These are phyloP conservation scores for Chrysoporthe deuterocubensis DNA, from an alignment of 2,329 filamentous ascomycete genomes.

Conservation along the genomic window DNA sequence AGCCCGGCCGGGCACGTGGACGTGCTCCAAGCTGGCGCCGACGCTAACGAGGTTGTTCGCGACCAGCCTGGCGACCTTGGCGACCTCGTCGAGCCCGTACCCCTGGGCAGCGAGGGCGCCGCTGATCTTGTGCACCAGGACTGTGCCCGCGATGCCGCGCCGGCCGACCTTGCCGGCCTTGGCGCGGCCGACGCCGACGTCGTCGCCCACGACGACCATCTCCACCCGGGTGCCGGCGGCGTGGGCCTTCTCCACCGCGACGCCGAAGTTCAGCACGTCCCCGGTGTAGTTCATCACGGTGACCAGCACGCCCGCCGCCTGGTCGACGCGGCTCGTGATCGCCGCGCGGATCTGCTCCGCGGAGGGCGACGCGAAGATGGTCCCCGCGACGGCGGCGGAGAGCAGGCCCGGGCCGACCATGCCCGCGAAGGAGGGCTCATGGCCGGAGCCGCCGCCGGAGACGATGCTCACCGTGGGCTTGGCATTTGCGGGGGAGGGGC, in stretches of 20 bases:
- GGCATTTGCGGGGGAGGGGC: slow-evolving; percentile 51
- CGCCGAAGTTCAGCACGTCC: slow-evolving; percentile 88
- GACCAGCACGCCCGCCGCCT: slow-evolving; percentile 72
- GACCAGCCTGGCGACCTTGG: slow-evolving; percentile 70
- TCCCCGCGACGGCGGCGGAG: slow-evolving; percentile 81
- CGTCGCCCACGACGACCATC: slow-evolving; percentile 91
- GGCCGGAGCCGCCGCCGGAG: slow-evolving; percentile 86
- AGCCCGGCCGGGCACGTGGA: slow-evolving; percentile 86
- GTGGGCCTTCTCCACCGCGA: slow-evolving; percentile 90
- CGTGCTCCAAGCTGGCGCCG: slow-evolving; percentile 83
- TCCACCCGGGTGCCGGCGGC: slow-evolving; percentile 77
- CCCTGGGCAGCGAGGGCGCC: slow-evolving; percentile 81
- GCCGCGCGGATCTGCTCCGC: slow-evolving; percentile 81
- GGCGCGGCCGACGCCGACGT: slow-evolving; percentile 82
- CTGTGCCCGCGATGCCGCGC: slow-evolving; percentile 87
- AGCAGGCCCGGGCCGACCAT: slow-evolving; percentile 85
- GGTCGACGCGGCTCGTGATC: slow-evolving; percentile 72
- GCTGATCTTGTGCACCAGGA: slow-evolving; percentile 87
- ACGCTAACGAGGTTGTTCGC: slow-evolving; percentile 82
- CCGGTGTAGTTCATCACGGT: slow-evolving; percentile 96
- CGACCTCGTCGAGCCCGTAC: slow-evolving; percentile 69
- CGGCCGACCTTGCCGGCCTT: slow-evolving; percentile 91
- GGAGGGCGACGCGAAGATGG: slow-evolving; percentile 76
- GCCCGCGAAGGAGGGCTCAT: slow-evolving; percentile 85
- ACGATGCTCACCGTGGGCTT: slow-evolving; percentile 77